Percentiles rank a stretch among this genome's conserved stretches.
phyloP scores from a whole-genome alignment of 1,139 yeast species.

The Groenewaldozyma sp. region DNA sequence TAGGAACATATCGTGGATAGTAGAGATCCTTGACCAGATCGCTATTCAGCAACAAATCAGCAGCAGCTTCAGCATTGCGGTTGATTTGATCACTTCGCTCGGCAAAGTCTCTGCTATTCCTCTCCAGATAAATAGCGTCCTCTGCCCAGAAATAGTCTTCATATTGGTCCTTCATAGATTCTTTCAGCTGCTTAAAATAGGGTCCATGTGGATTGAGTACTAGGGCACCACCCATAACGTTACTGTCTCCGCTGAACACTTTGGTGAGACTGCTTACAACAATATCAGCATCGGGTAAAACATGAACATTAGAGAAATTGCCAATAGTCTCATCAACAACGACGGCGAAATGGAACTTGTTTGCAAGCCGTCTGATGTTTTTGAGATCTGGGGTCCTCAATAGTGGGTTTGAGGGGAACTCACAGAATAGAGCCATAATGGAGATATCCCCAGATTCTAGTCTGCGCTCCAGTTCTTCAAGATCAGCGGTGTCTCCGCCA shows the following conservation, averaged over 20 bases:
- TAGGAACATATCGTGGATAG: slow-evolving; percentile 55
- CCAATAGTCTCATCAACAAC: slow-evolving; percentile 94
- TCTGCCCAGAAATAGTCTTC: slow-evolving; percentile 84
- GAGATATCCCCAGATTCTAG: slow-evolving; percentile 50
- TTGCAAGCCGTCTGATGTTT: slow-evolving; percentile 55
- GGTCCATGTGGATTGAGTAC: slow-evolving; percentile 63
- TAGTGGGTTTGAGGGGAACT: slow-evolving; percentile 89
- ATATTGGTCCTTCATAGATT: slow-evolving; percentile 44
- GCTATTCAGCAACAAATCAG: slow-evolving; percentile 29
- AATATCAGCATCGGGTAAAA: slow-evolving; percentile 73
- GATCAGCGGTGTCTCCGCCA: slow-evolving; percentile 64
- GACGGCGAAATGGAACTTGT: slow-evolving; percentile 61
- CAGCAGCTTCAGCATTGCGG: slow-evolving; percentile 51
- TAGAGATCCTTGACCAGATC: slow-evolving; percentile 48
- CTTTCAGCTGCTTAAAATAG: slow-evolving; percentile 44
- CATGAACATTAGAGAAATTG: slow-evolving; percentile 75
- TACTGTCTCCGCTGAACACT: slow-evolving; percentile 88
- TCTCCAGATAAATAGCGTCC: slow-evolving; percentile 84
- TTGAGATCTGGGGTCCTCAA: slow-evolving; percentile 71
- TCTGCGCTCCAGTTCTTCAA: slow-evolving; percentile 53
- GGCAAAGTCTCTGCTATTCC: slow-evolving; percentile 85
- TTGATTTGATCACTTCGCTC: slow-evolving; percentile 59
- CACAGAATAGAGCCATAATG: slow-evolving; percentile 70
- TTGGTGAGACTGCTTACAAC: slow-evolving; percentile 84
- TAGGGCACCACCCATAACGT: slow-evolving; percentile 90